Base-by-base conservation (phyloP, 169 alveolate genomes). In the Plasmodium adleri region DNA sequence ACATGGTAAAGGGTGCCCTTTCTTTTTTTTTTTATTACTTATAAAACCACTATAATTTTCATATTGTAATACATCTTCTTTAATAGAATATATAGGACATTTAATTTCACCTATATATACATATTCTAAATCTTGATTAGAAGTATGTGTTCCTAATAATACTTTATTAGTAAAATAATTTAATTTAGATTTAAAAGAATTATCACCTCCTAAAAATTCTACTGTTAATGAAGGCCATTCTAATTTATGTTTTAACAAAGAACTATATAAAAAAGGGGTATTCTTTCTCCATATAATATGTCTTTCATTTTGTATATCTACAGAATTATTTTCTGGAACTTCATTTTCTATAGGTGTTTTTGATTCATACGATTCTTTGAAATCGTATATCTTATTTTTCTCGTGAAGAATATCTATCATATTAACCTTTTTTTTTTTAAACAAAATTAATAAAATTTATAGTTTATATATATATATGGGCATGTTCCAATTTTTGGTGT, bases 191-290 rank as follows among this genome's bases (percentile, higher is more conserved):
- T 87, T 89, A 56, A 90, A 92, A 58, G 93, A 43, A 68, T 74
- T 32, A 52, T 93, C 88, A 90, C 94, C 93, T 70, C 95, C 63
- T 74, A 94, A 74, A 73, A 94, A 89, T 32, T 94, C 94, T 52
- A 94, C 92, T 10, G 99, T 97, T 54, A 98, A 93, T 20, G 99
- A 97, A 15, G 99, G 99, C 99, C 99, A 98, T 49, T 98, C 99
- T 47, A 98, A 94, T 59, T 98, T 97, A 93, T 97, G 97, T 1
- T 97, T 94, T 85, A 97, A 64, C 54, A 98, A 94, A 26, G 98
- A 92, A 92, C 97, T 99, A 92, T 98, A 98, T 78, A 98, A 92
- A 78, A 97, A 97, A 56, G 99, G 99, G 3, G 99, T 96, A 90
- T 98, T 98, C 80, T 97, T 95, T 90, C 98, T 97, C 99, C 99